These are phyloP conservation scores for Alternaria metachromatica DNA, from an alignment of 2,329 filamentous ascomycete species.

Conservation along the genomic window DNA sequence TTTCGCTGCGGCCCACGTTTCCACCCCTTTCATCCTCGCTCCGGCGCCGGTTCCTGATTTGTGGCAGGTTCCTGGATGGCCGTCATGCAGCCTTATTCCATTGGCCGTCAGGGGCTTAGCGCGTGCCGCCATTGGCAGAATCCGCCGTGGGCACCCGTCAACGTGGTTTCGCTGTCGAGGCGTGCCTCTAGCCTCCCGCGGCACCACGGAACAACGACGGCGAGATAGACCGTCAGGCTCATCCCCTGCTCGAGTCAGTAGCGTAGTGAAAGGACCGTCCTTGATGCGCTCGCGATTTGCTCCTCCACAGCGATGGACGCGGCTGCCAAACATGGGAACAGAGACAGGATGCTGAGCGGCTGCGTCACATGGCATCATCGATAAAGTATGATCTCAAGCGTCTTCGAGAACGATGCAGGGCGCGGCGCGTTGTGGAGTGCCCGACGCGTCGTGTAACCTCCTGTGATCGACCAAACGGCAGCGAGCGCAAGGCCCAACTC, in stretches of 20 bases:
- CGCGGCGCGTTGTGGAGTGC: constrained; percentile 26
- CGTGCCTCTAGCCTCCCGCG: constrained; percentile 41
- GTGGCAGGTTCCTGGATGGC: constrained; percentile 40
- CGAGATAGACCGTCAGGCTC: constrained; percentile 26
- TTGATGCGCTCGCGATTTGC: constrained; percentile 26
- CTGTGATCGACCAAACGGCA: constrained; percentile 27
- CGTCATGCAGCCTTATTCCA: constrained; percentile 41
- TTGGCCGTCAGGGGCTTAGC: constrained; percentile 23
- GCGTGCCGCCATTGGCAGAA: constrained; percentile 23
- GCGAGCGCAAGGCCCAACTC: constrained; percentile 23
- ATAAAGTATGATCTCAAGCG: constrained; percentile 12
- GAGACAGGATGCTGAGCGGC: background rate
- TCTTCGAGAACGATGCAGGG: constrained; percentile 23
- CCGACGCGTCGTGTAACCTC: constrained; percentile 27
- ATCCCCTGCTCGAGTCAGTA: constrained; percentile 26
- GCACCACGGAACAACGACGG: constrained; percentile 36
- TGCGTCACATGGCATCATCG: constrained; percentile 23
- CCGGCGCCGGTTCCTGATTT: constrained; percentile 31
- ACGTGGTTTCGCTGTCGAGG: constrained; percentile 37
- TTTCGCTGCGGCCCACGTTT: constrained; percentile 23
- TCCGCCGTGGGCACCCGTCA: constrained; percentile 30
- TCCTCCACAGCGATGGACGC: constrained; percentile 13
- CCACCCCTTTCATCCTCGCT: constrained; percentile 25
- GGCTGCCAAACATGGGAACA: background rate
- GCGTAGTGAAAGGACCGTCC: constrained; percentile 15